Evolutionary conservation across 495 filamentous ascomycete genomes (phyloP).

Genomic region (Astrocystis sublimbata): DNA sequence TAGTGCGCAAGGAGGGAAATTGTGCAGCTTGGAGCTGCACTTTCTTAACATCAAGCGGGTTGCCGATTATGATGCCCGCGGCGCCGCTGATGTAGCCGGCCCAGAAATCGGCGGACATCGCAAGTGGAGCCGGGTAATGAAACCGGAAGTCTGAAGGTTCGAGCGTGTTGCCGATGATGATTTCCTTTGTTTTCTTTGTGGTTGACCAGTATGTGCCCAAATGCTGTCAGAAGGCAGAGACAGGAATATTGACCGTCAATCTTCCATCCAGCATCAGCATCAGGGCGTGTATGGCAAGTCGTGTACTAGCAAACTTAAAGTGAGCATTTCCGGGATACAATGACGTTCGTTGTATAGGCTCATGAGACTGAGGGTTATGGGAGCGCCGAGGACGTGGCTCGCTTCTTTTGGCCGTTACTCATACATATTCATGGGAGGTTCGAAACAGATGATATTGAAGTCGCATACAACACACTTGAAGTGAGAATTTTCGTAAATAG

Average conservation of each 20-base stretch:
- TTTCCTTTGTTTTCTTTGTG: background rate
- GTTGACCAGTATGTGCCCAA: background rate
- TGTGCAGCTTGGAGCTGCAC: constrained; percentile 69
- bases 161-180: background rate
- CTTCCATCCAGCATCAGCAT: background rate
- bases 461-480: too few relatives aligned
- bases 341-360: background rate
- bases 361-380: background rate
- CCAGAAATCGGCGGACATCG: constrained; percentile 84
- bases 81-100: constrained; percentile 83
- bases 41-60: constrained; percentile 85
- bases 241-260: background rate
- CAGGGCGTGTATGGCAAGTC: background rate
- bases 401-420: background rate
- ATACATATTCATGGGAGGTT: background rate
- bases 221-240: background rate
- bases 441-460: too few relatives aligned
- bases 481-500: too few relatives aligned
- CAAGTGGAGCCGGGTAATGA: too few relatives aligned
- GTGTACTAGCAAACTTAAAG: background rate
- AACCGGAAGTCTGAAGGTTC: background rate
- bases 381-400: background rate
- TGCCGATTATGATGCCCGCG: constrained; percentile 80
- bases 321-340: background rate
- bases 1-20: constrained; percentile 21